Evolutionary conservation across 371 early-diverging fungal species (phyloP).

Genomic region (Mortierella sp.): DNA sequence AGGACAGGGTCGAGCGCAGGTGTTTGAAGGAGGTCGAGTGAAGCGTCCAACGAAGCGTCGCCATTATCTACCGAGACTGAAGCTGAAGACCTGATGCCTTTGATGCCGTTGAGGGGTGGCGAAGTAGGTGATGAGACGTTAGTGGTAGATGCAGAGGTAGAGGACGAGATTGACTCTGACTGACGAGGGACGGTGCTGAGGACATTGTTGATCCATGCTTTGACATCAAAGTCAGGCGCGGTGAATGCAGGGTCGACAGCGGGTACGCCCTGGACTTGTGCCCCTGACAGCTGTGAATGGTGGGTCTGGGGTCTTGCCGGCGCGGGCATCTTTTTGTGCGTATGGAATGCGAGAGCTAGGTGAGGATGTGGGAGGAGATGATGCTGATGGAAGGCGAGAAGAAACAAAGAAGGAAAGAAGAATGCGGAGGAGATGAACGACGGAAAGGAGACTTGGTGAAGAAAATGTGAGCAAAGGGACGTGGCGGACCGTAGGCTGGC

Average conservation of each 20-base stretch:
- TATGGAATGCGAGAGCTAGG: background rate
- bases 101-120: slow-evolving; percentile 14
- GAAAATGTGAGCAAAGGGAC: background rate
- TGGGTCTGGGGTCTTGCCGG: slow-evolving; percentile 38
- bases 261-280: slow-evolving; percentile 18
- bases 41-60: slow-evolving; percentile 48
- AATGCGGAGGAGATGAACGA: background rate
- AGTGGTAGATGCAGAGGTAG: background rate
- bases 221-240: slow-evolving; percentile 69
- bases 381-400: background rate
- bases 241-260: slow-evolving; percentile 44
- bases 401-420: background rate
- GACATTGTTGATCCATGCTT: slow-evolving; percentile 75
- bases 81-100: slow-evolving; percentile 12
- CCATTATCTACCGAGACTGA: slow-evolving; percentile 15
- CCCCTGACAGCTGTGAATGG: slow-evolving; percentile 22
- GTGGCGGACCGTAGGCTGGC: background rate
- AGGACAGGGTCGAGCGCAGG: slow-evolving; percentile 54
- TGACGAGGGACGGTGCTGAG: slow-evolving; percentile 42
- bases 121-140: background rate
- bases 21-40: slow-evolving; percentile 41
- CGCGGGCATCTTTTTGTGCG: slow-evolving; percentile 36
- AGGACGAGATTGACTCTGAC: slow-evolving; percentile 4
- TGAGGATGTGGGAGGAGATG: background rate
- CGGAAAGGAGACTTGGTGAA: background rate